Conservation (phyloP, 768 basidiomycete genomes). For the Obba rivulosa region DNA sequence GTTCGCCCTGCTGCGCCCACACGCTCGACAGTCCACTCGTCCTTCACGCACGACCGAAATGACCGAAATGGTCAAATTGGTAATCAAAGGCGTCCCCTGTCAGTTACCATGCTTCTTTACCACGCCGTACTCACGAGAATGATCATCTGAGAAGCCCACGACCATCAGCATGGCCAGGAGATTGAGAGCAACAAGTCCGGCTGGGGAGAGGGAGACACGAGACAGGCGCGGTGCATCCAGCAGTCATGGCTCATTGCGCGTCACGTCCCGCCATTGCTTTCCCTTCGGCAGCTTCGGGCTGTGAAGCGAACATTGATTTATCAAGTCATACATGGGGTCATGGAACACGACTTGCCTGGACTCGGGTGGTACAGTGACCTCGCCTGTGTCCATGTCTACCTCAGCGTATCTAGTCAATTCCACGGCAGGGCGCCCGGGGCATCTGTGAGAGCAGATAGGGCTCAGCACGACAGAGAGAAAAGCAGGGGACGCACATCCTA, state of each 20-base stretch:
- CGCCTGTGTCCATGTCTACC: conserved; percentile 14
- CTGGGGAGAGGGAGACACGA: background rate
- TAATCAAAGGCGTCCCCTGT: too few relatives aligned
- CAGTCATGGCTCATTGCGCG: conserved; percentile 4
- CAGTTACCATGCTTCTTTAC: too few relatives aligned
- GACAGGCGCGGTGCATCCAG: background rate
- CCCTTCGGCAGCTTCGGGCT: conserved; percentile 20
- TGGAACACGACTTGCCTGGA: conserved; percentile 34
- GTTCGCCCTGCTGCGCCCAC: too few relatives aligned
- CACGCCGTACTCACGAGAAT: background rate
- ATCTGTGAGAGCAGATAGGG: conserved; percentile 38
- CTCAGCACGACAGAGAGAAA: conserved; percentile 5
- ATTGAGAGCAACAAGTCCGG: too few relatives aligned
- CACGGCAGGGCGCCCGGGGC: conserved; percentile 56
- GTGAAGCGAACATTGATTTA: background rate
- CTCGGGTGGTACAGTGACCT: conserved; percentile 19
- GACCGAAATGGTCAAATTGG: too few relatives aligned
- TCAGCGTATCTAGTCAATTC: conserved; percentile 33
- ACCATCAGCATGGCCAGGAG: too few relatives aligned
- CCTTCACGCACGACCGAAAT: too few relatives aligned
- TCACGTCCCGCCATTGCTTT: conserved; percentile 21
- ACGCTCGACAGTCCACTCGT: too few relatives aligned
- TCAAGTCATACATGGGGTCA: background rate
- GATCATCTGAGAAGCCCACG: too few relatives aligned
- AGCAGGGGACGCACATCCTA: conserved; percentile 45